Evolutionary conservation across 768 basidiomycete genomes (phyloP), one percentile per base, ranked within the genome.

Genomic region (Mycena kentingensis): DNA sequence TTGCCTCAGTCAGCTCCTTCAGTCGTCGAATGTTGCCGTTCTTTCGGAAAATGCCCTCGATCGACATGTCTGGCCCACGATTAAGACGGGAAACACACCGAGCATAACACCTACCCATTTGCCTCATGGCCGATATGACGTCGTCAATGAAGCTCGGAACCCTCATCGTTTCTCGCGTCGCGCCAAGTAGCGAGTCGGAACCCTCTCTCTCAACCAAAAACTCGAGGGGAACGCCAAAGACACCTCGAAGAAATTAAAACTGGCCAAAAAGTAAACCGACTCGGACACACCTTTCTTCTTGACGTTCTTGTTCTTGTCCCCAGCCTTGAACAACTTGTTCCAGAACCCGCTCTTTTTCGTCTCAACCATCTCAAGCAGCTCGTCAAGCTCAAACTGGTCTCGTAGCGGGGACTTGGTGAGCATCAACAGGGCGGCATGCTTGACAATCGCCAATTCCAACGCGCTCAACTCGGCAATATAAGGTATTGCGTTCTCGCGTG

Each of bases 111-210:
- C 58, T 51, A 97, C 96, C 96, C 97, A 98, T 98, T 69, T 98
- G 95, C 65, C 90, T 81, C 97, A 99, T 98, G 11, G 97, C 94
- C 45, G 93, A 96, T 39, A 99, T 84, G 53, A 97, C 92, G 65
- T 99, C 97, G 67, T 99, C 97, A 51, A 99, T 91, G 67, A 99
- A 98, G 69, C 93, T 98, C 13, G 97, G 97, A 19, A 99, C 87
- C 60, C 92, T 79, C 57, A 99, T 65, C 6, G 92, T 83, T 29
- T 82, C 85, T 29, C 90, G 82, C 5, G 93, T 91, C 21, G 92
- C 90, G 18, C 96, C 97, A 46, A 91, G 83, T 58, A 93, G 72
- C 18, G 96, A 97, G 72, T 99, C 97, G n/a, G 90, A 86, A 5
- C 97, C 96, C 67, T 96, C 93, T 58, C 87, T 80, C 60, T 98